A percentile compares a stretch with the other conserved stretches of the same genome.
These are phyloP conservation scores for Cyberlindnera subsufficiens DNA, from an alignment of 805 yeast genomes.

Conservation along the genomic window DNA sequence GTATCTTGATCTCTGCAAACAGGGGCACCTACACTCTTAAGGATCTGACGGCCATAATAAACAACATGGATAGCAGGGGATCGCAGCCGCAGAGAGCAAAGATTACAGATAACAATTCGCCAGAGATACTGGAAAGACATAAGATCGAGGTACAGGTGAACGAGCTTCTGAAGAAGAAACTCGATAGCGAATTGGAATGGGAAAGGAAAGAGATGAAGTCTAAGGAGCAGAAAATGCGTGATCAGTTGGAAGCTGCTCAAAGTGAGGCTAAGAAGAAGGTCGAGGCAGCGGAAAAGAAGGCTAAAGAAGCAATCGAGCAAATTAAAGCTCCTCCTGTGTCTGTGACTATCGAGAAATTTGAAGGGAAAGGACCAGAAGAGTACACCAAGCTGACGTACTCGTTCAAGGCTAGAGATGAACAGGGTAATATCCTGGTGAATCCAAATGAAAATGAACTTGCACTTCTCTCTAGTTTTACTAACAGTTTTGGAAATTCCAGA, in stretches of 20 bases:
- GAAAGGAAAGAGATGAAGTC: constrained; percentile 9
- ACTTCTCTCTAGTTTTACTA: constrained; percentile 10
- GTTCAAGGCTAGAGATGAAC: constrained; percentile 2
- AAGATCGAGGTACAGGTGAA: constrained; percentile 15
- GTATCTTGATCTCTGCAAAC: constrained; percentile 3
- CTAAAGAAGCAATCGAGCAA: constrained; percentile 1
- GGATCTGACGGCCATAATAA: constrained; percentile 7
- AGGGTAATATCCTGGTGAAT: constrained; percentile 7
- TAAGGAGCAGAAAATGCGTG: not conserved
- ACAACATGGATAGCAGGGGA: constrained; percentile 6
- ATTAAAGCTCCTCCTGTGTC: no score
- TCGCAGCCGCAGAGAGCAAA: constrained; percentile 2
- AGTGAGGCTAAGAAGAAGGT: not conserved
- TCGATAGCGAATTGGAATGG: constrained; percentile 8
- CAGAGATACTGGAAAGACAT: constrained; percentile 12
- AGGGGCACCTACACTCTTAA: constrained; percentile 4
- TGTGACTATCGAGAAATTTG: not conserved
- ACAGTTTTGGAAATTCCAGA: constrained; percentile 10
- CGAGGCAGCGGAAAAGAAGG: not conserved
- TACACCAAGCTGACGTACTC: constrained; percentile 8
- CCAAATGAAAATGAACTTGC: constrained; percentile 11
- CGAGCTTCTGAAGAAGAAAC: constrained; percentile 14
- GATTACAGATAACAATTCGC: constrained; percentile 10
- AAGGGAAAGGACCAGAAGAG: not conserved
- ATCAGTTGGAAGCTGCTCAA: constrained; percentile 1